Evolutionary conservation across 169 alveolate species (phyloP).

Genomic region (Plasmodium inui): DNA sequence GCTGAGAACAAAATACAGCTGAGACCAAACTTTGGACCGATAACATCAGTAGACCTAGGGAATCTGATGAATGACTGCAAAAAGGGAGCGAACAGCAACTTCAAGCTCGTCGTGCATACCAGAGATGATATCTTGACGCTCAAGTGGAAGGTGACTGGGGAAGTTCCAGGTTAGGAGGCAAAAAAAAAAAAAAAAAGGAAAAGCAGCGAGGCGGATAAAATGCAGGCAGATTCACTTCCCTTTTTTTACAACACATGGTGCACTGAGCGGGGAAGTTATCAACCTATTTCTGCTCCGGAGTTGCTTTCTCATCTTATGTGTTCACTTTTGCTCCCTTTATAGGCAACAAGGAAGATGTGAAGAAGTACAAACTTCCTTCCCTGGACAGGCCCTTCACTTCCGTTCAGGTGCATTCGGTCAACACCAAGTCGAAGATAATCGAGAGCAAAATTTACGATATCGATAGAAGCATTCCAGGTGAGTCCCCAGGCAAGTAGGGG

Average conservation of each 20-base stretch:
- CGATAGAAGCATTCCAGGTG: slow-evolving; percentile 5
- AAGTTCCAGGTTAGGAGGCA: not conserved
- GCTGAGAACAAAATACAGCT: not conserved
- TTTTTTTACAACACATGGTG: not conserved
- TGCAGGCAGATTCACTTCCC: not conserved
- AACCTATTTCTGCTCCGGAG: not conserved
- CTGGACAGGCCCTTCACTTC: not conserved
- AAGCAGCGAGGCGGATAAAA: not conserved
- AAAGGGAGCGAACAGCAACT: not conserved
- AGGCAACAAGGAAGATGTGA: slow-evolving; percentile 5
- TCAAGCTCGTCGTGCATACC: not conserved
- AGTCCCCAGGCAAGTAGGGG: not conserved
- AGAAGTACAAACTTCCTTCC: not conserved
- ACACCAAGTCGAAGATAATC: not conserved
- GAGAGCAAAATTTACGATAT: slow-evolving; percentile 27
- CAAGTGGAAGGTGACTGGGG: not conserved
- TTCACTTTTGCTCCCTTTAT: not conserved
- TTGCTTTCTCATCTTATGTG: not conserved
- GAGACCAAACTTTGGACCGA: not conserved
- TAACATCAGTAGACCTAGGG: not conserved
- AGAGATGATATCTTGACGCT: not conserved
- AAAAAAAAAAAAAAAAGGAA: not conserved
- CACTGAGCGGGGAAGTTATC: not conserved
- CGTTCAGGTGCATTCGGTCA: slow-evolving; percentile 4
- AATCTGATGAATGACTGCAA: not conserved